These are phyloP conservation scores for Dactylorhiza incarnata DNA, from an alignment of 106 monocot species.

Conservation along the genomic window DNA sequence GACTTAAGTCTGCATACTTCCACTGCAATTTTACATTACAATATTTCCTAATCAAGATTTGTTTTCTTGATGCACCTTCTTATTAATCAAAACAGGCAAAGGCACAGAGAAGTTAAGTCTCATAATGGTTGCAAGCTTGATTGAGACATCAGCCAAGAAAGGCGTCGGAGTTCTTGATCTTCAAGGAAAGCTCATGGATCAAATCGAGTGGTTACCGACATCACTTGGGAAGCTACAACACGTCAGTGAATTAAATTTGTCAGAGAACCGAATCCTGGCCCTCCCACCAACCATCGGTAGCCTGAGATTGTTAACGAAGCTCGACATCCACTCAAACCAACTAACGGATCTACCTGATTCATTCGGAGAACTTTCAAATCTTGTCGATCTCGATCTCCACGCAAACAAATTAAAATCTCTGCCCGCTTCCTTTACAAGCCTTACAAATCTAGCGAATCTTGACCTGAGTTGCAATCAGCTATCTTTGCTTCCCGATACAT, in stretches of 20 bases:
- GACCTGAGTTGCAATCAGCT: slow-evolving; percentile 66
- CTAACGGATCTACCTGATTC: slow-evolving; percentile 67
- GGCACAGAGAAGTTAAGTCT: slow-evolving; percentile 59
- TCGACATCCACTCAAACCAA: slow-evolving; percentile 73
- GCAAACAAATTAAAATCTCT: slow-evolving; percentile 72
- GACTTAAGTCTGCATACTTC: neutral
- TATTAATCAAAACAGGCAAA: slow-evolving; percentile 18
- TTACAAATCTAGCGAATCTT: slow-evolving; percentile 58
- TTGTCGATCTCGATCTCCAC: slow-evolving; percentile 75
- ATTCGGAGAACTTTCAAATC: slow-evolving; percentile 45
- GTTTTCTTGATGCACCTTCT: neutral
- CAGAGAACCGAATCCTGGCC: slow-evolving; percentile 77
- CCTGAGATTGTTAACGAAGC: slow-evolving; percentile 45
- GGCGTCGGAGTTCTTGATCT: slow-evolving; percentile 56
- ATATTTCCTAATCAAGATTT: neutral
- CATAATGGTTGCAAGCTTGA: slow-evolving; percentile 88
- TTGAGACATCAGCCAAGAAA: slow-evolving; percentile 68
- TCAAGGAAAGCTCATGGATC: slow-evolving; percentile 70
- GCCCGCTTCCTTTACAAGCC: slow-evolving; percentile 62
- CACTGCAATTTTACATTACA: neutral
- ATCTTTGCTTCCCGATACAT: slow-evolving; percentile 46
- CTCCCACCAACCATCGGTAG: slow-evolving; percentile 77
- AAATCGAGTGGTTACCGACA: slow-evolving; percentile 91
- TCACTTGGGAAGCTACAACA: slow-evolving; percentile 73
- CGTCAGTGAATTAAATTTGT: slow-evolving; percentile 66